Conservation (phyloP, 495 filamentous ascomycete species). For the Podospora anserina region DNA sequence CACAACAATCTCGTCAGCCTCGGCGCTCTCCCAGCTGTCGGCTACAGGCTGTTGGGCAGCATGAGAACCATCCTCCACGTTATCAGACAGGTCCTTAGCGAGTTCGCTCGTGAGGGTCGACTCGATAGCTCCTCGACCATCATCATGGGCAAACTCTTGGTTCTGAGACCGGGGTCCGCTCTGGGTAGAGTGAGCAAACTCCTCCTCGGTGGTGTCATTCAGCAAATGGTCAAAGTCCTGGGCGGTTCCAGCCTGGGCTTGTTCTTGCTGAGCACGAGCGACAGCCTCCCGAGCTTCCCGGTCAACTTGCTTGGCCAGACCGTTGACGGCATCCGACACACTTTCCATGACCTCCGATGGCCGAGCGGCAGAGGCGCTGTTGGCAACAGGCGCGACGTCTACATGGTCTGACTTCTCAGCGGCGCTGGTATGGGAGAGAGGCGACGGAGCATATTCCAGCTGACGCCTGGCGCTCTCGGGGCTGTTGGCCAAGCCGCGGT, state of each 20-base stretch:
- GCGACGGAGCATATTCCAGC: slow-evolving; percentile 42
- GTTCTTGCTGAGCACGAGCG: slow-evolving; percentile 52
- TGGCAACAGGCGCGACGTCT: slow-evolving; percentile 22
- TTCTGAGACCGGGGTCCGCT: slow-evolving; percentile 50
- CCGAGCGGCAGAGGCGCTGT: slow-evolving; percentile 13
- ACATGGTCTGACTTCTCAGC: slow-evolving; percentile 7
- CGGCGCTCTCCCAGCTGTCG: slow-evolving; percentile 78
- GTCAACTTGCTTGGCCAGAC: slow-evolving; percentile 64
- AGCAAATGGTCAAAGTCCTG: slow-evolving; percentile 43
- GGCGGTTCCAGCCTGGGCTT: slow-evolving; percentile 47
- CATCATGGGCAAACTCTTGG: slow-evolving; percentile 56
- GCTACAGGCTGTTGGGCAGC: slow-evolving; percentile 46
- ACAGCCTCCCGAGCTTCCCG: slow-evolving; percentile 66
- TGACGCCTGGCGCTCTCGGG: slow-evolving; percentile 45
- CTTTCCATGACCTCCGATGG: slow-evolving; percentile 48
- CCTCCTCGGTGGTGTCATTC: slow-evolving; percentile 42
- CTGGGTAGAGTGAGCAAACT: slow-evolving; percentile 44
- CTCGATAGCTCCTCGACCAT: slow-evolving; percentile 50
- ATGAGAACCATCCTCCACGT: slow-evolving; percentile 55
- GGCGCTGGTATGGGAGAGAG: slow-evolving; percentile 21
- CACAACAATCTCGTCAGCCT: slow-evolving; percentile 65
- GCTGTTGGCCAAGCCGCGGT: slow-evolving; percentile 38
- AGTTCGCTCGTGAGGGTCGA: slow-evolving; percentile 48
- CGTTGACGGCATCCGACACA: slow-evolving; percentile 67
- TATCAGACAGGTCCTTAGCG: slow-evolving; percentile 56